Evolutionary conservation across 2,329 filamentous ascomycete genomes (phyloP).

Genomic region (Neonectria hederae): DNA sequence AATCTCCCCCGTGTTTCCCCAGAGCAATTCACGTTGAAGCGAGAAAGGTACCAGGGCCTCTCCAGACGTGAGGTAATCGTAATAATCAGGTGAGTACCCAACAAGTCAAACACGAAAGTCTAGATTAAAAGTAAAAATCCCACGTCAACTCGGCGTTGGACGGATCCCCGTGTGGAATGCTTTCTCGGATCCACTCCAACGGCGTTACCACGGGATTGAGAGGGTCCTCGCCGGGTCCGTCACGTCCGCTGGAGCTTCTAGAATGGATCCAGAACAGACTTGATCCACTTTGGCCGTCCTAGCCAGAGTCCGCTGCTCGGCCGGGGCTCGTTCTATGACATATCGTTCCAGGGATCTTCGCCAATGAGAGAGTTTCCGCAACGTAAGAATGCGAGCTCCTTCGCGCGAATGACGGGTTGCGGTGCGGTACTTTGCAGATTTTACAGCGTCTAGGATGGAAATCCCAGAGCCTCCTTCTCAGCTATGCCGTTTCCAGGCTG

Average conservation of each 20-base stretch:
- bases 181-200: constrained; percentile 6
- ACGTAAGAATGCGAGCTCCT: constrained; percentile 17
- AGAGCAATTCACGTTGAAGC: no score
- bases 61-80: no score
- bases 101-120: no score
- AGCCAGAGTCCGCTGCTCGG: constrained; percentile 7
- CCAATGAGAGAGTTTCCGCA: constrained; percentile 21
- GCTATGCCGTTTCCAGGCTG: not conserved
- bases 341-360: constrained; percentile 4
- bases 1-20: no score
- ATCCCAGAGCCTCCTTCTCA: not conserved
- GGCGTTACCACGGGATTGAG: constrained; percentile 21
- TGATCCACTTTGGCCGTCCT: constrained; percentile 1
- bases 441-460: not conserved
- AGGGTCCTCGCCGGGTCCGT: constrained; percentile 15
- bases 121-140: no score
- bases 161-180: not conserved
- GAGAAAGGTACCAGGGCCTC: no score
- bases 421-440: not conserved
- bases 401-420: not conserved
- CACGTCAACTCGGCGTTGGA: not conserved
- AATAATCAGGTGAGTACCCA: no score
- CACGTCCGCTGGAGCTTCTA: constrained; percentile 13
- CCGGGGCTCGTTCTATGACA: constrained; percentile 13
- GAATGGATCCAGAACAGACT: constrained; percentile 19